Evolutionary conservation across 148 eudicot species (phyloP).

Genomic region (Vaccinium corymbosum): DNA sequence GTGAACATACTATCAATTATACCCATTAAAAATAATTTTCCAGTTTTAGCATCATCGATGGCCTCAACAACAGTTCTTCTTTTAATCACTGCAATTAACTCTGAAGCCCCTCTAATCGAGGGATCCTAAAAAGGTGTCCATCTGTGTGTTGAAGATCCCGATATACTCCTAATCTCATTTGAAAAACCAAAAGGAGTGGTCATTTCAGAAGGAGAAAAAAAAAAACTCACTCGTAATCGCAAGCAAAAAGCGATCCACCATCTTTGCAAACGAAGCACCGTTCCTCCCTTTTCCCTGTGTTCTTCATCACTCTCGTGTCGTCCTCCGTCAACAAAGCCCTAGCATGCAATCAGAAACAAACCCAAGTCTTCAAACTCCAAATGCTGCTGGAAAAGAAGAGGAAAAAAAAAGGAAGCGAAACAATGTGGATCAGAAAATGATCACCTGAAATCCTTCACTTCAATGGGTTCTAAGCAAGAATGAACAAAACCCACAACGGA

Average conservation of each 20-base stretch:
- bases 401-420: not conserved
- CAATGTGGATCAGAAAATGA: not conserved
- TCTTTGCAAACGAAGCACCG: slow-evolving; percentile 79
- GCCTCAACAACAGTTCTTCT: not conserved
- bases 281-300: slow-evolving; percentile 38
- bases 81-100: not conserved
- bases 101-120: not conserved
- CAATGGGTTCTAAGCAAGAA: not conserved
- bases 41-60: too few relatives aligned
- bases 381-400: not conserved
- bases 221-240: slow-evolving; percentile 56
- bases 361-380: slow-evolving; percentile 1
- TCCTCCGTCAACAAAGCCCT: not conserved
- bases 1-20: too few relatives aligned
- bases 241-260: slow-evolving; percentile 62
- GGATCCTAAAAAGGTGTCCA: not conserved
- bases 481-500: not conserved
- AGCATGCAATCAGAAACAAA: not conserved
- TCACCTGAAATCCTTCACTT: not conserved
- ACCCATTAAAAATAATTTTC: too few relatives aligned
- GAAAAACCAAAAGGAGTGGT: not conserved
- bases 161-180: not conserved
- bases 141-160: not conserved
- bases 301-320: not conserved
- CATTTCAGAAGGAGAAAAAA: not conserved